Evolutionary conservation across 2,329 filamentous ascomycete species (phyloP).

Genomic region (Phialocephala subalpina): DNA sequence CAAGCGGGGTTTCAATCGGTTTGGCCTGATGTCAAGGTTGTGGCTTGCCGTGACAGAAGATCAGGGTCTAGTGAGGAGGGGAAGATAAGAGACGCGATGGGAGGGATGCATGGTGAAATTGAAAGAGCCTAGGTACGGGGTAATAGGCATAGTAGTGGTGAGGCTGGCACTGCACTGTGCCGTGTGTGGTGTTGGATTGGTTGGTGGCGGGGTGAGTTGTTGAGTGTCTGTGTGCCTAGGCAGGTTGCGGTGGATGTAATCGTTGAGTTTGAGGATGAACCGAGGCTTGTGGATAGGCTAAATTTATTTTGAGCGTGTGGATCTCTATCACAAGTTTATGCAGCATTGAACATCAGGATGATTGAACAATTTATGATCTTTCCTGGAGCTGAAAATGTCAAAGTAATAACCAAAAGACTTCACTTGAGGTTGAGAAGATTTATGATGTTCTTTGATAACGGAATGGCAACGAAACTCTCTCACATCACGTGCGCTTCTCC

Average conservation of each 20-base stretch:
- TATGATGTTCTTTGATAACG: too few species aligned
- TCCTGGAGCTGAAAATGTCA: too few species aligned
- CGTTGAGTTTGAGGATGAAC: not conserved
- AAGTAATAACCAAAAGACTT: too few species aligned
- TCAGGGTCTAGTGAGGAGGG: not conserved
- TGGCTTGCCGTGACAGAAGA: too few species aligned
- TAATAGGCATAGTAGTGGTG: not conserved
- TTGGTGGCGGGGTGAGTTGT: slow-evolving; percentile 4
- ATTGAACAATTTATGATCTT: not conserved
- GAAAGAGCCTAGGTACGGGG: too few species aligned
- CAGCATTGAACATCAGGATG: too few species aligned
- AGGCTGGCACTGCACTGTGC: not conserved
- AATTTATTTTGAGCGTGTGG: not conserved
- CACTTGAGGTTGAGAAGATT: too few species aligned
- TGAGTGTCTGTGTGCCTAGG: not conserved
- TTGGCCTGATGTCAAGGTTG: too few species aligned
- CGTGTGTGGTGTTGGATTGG: not conserved
- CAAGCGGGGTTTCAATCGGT: too few species aligned
- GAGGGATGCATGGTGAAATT: not conserved
- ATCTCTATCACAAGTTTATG: not conserved
- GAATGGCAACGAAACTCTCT: too few species aligned
- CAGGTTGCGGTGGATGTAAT: not conserved
- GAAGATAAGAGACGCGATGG: not conserved
- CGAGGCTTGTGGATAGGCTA: not conserved
- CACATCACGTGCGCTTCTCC: not conserved